phyloP scores from a whole-genome alignment of 2,329 filamentous ascomycete genomes.

The Alternaria sp. region DNA sequence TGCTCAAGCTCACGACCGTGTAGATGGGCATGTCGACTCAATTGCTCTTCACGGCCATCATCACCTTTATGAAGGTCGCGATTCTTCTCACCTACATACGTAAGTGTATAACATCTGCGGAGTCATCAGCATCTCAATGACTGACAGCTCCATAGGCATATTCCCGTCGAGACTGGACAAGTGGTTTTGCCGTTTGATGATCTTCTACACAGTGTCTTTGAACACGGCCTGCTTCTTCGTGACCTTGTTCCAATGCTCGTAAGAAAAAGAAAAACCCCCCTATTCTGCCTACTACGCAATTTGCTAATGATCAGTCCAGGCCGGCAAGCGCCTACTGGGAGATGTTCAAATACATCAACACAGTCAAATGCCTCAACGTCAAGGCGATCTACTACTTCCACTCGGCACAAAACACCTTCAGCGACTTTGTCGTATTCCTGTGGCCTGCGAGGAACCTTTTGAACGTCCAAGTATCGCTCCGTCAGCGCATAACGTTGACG shows the following conservation, averaged over 20 bases:
- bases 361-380: slow-evolving; percentile 36
- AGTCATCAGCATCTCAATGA: fast-evolving
- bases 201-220: slow-evolving; percentile 35
- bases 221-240: slow-evolving; percentile 36
- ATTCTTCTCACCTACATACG: slow-evolving; percentile 35
- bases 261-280: slow-evolving; percentile 20
- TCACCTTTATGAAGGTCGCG: slow-evolving; percentile 41
- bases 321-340: slow-evolving; percentile 37
- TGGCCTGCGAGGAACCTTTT: slow-evolving; percentile 44
- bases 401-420: slow-evolving; percentile 36
- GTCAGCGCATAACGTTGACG: slow-evolving; percentile 41
- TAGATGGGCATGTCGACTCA: slow-evolving; percentile 39
- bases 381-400: slow-evolving; percentile 38
- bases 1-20: slow-evolving; percentile 4
- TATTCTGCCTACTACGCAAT: not conserved
- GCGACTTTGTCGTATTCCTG: slow-evolving; percentile 46
- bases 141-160: slow-evolving; percentile 23
- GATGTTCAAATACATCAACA: slow-evolving; percentile 35
- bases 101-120: slow-evolving; percentile 7
- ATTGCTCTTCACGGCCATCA: slow-evolving; percentile 35
- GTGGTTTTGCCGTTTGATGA: slow-evolving; percentile 40
- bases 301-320: slow-evolving; percentile 13
- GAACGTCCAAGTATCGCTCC: slow-evolving; percentile 36
- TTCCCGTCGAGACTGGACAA: slow-evolving; percentile 41
- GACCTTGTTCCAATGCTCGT: slow-evolving; percentile 44